Evolutionary conservation across 139 green algal genomes (phyloP), one percentile per base, ranked within the genome.

Genomic region (Chlorella ohadii): DNA sequence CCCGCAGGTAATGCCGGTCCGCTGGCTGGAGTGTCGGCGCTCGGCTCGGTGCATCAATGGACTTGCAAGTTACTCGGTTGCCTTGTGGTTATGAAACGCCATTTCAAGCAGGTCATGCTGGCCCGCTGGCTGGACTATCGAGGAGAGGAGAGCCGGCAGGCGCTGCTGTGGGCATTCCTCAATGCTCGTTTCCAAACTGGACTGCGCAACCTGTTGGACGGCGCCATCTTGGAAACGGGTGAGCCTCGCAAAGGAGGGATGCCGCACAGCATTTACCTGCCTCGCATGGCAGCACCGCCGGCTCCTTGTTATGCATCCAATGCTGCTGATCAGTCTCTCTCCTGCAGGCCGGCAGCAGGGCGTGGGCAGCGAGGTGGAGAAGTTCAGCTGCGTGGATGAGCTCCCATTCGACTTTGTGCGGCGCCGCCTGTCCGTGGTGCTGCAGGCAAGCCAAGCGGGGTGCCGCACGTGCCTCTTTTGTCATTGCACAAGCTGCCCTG

Each of bases 391-490:
- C 20, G 38, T 90, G 3, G 87, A 89, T 23, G 85, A 90, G 63
- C 61, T 86, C 34, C 87, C 87, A 16, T 90, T 90, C 44, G 87
- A 90, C 39, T 90, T 87, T 44, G 39, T 87, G 56, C 77, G 83
- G 44, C 75, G 85, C n/a, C 31, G 76, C 4, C 74, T 88, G 34
- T 86, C 72, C 15, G 79, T 88, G 22, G 72, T 88, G 27, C 61
- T 88, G 61, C 70, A 82, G 41, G 61, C 36, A 27, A 41, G n/a
- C 2, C 41, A 25, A 44, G 44, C 44, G 44, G n/a, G n/a, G n/a
- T n/a, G n/a, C n/a, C n/a, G n/a, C n/a, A n/a, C n/a, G n/a, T n/a
- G n/a, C n/a, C n/a, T n/a, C n/a, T n/a, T n/a, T n/a, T n/a, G n/a
- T n/a, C n/a, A n/a, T n/a, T n/a, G n/a, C n/a, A n/a, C n/a, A n/a